These are phyloP conservation scores for Coleophoma cylindrospora DNA, from an alignment of 2,329 filamentous ascomycete species.

Conservation along the genomic window DNA sequence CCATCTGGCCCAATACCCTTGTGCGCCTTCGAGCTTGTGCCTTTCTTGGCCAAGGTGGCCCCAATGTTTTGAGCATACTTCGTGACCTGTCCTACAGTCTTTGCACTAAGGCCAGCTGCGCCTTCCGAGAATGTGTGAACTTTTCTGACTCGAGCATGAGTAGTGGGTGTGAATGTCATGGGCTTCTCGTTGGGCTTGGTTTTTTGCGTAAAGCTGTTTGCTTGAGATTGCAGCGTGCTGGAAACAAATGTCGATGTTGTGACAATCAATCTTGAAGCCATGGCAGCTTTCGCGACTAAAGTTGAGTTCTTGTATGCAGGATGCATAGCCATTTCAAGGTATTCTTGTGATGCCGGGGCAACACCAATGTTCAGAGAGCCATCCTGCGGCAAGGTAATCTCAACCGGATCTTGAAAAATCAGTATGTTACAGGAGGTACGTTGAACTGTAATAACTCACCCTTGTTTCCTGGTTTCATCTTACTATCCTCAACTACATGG, in stretches of 20 bases:
- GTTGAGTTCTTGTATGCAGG: slow-evolving; percentile 88
- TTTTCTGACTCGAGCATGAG: slow-evolving; percentile 79
- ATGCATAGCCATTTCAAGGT: slow-evolving; percentile 73
- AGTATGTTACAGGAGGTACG: neutral
- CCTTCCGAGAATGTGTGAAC: slow-evolving; percentile 81
- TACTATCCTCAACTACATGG: slow-evolving; percentile 70
- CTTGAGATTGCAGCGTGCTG: slow-evolving; percentile 70
- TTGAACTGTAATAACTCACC: slow-evolving; percentile 45
- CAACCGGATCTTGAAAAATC: slow-evolving; percentile 60
- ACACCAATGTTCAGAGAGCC: slow-evolving; percentile 63
- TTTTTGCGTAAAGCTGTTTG: slow-evolving; percentile 74
- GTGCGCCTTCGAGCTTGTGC: slow-evolving; percentile 46
- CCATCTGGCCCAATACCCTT: slow-evolving; percentile 68
- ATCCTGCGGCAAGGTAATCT: slow-evolving; percentile 68
- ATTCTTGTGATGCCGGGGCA: slow-evolving; percentile 61
- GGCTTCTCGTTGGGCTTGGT: slow-evolving; percentile 75
- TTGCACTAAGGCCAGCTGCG: slow-evolving; percentile 74
- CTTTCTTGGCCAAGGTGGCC: slow-evolving; percentile 64
- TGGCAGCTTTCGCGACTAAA: slow-evolving; percentile 80
- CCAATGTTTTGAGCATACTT: slow-evolving; percentile 88
- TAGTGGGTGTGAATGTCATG: slow-evolving; percentile 80
- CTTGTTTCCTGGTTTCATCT: slow-evolving; percentile 83
- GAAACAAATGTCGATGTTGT: slow-evolving; percentile 78
- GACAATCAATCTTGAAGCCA: slow-evolving; percentile 86
- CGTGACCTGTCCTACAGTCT: slow-evolving; percentile 80